phyloP scores from a whole-genome alignment of 2,329 filamentous ascomycete species.

The Cladosporium sp. region DNA sequence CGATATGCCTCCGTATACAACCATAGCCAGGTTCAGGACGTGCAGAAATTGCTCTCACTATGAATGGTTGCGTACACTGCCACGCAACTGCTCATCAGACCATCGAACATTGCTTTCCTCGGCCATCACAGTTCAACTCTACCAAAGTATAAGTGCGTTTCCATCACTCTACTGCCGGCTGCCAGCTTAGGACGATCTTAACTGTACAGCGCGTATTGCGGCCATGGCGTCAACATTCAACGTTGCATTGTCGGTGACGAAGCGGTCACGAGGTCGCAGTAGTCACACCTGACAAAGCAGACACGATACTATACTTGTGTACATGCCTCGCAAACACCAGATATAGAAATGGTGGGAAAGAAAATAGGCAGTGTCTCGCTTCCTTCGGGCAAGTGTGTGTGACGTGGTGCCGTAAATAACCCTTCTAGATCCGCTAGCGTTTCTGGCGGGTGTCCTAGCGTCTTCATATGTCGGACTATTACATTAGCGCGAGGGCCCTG shows the following conservation, averaged over 20 bases:
- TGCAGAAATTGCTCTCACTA: background rate
- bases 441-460: conserved; percentile 5
- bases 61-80: background rate
- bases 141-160: background rate
- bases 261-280: background rate
- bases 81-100: background rate
- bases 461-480: background rate
- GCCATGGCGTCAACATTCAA: background rate
- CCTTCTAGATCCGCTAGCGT: conserved; percentile 10
- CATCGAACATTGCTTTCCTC: background rate
- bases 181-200: background rate
- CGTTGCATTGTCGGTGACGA: background rate
- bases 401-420: conserved; percentile 10
- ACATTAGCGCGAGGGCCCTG: background rate
- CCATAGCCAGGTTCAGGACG: background rate
- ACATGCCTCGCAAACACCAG: background rate
- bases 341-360: background rate
- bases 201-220: background rate
- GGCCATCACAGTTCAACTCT: background rate
- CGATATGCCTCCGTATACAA: background rate
- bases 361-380: background rate
- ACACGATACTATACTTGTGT: background rate
- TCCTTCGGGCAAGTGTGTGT: background rate
- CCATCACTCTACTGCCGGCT: background rate
- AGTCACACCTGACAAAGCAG: background rate